Evolutionary conservation across 305 asterid species (phyloP).

Genomic region (Lippia alba): DNA sequence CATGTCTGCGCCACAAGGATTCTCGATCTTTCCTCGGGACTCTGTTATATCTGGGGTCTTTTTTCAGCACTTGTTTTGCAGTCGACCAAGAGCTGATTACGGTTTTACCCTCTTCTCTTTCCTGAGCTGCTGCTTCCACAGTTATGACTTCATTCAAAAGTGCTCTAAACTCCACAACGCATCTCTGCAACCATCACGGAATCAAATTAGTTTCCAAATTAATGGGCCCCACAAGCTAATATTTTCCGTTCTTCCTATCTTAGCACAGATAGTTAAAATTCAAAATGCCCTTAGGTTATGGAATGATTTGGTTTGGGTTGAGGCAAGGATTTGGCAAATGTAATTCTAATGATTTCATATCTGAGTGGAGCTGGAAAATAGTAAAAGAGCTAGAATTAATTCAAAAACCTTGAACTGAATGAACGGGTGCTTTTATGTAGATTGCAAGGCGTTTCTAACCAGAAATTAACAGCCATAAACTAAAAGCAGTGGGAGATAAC

Average conservation of each 20-base stretch:
- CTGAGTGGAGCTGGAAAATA: too few species aligned
- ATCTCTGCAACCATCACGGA: slow-evolving; percentile 54
- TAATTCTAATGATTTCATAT: too few species aligned
- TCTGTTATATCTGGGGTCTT: slow-evolving; percentile 75
- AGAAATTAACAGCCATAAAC: slow-evolving; percentile 6
- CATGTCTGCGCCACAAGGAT: slow-evolving; percentile 80
- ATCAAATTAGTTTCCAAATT: slow-evolving; percentile 22
- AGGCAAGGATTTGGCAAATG: too few species aligned
- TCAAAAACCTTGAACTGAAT: too few species aligned
- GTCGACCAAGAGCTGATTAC: slow-evolving; percentile 86
- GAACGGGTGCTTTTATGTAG: too few species aligned
- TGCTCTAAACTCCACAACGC: slow-evolving; percentile 66
- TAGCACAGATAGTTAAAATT: too few species aligned
- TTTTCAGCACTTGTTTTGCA: slow-evolving; percentile 75
- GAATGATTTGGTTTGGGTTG: too few species aligned
- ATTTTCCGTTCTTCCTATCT: neutral
- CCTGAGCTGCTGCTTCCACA: slow-evolving; percentile 65
- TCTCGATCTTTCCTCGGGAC: slow-evolving; percentile 93
- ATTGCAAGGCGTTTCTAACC: too few species aligned
- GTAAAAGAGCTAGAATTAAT: too few species aligned
- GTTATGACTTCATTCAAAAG: slow-evolving; percentile 69
- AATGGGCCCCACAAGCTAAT: neutral
- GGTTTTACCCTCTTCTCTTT: slow-evolving; percentile 81
- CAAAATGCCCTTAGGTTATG: too few species aligned
- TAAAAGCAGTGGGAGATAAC: slow-evolving; percentile 7